Evolutionary conservation across 495 filamentous ascomycete species (phyloP).

Genomic region (Polyplosphaeria fusca): DNA sequence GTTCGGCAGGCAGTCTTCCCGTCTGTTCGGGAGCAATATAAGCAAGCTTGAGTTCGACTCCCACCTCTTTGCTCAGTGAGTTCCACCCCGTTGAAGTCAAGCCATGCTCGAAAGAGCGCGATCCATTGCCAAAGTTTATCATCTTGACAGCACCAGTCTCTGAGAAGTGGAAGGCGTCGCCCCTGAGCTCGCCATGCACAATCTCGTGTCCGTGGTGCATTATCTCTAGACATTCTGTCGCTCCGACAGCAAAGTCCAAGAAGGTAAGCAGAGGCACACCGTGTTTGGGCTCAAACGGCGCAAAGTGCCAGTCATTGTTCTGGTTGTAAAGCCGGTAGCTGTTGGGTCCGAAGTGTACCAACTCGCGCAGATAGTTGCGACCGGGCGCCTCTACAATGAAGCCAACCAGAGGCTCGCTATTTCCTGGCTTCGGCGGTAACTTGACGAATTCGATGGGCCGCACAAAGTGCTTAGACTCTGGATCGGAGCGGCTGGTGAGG

Average conservation of each 20-base stretch:
- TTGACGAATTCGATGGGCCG: conserved; percentile 70
- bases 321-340: conserved; percentile 36
- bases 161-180: conserved; percentile 83
- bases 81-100: conserved; percentile 82
- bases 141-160: conserved; percentile 69
- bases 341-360: conserved; percentile 75
- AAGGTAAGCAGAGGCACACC: conserved; percentile 69
- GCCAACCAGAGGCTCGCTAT: conserved; percentile 63
- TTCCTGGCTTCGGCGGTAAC: conserved; percentile 60
- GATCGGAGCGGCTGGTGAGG: conserved; percentile 67
- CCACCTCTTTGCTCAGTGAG: conserved; percentile 69
- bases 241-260: conserved; percentile 84
- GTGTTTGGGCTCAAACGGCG: conserved; percentile 41
- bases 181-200: conserved; percentile 82
- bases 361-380: conserved; percentile 63
- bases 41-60: conserved; percentile 77
- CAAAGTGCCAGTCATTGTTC: conserved; percentile 34
- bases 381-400: conserved; percentile 79
- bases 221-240: conserved; percentile 78
- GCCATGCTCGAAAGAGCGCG: conserved; percentile 82
- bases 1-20: conserved; percentile 81
- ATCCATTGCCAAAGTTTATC: conserved; percentile 77
- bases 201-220: conserved; percentile 78
- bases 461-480: conserved; percentile 68
- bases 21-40: conserved; percentile 92